Base-by-base conservation (phyloP, 1,284 basidiomycete species). In the Gymnopus androsaceus region DNA sequence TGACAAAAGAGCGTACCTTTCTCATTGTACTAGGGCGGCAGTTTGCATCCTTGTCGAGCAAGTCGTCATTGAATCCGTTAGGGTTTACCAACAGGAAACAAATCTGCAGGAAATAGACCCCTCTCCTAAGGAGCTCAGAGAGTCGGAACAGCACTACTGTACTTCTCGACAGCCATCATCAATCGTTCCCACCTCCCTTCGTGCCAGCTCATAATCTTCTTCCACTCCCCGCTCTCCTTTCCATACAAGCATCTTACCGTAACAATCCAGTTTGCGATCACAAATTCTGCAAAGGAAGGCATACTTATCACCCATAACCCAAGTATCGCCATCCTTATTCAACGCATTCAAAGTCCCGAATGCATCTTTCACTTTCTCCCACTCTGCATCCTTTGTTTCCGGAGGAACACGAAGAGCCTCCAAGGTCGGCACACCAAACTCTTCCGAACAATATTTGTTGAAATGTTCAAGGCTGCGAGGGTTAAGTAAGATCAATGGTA, bases 401-500 rank as follows among this genome's bases (percentile, higher is more conserved):
- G 71, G 66, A 4, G 19, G 19, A 17, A 23, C 30, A 8, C 73
- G 73, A 3, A 64, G 66, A 42, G 73, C 60, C 44, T 68, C 68
- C 46, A 75, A 72, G 5, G 76, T 63, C 51, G 62, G 64, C 54
- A 62, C 60, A 3, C 70, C 67, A 42, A 62, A 67, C 11, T n/a
- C 44, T 7, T 61, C 63, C 34, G 68, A 65, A 36, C 70, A 61
- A 1, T 69, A 69, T 19, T 15, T 51, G 21, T 70, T 66, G 57
- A 70, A 75, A 60, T 71, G 73, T 12, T 41, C 51, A 45, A 63
- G 57, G 40, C 73, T 77, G n/a, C 45, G 2, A 3, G 71, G 67
- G 47, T 69, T 69, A 30, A 75, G 50, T 31, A 61, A 31, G 1
- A 70, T 23, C 30, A 42, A 12, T 25, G 47, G 2, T 12, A 31